Percentiles rank a stretch among this genome's conserved stretches.
These are phyloP conservation scores for Paraleonurus japonicus DNA, from an alignment of 257 asterid species.

Conservation along the genomic window DNA sequence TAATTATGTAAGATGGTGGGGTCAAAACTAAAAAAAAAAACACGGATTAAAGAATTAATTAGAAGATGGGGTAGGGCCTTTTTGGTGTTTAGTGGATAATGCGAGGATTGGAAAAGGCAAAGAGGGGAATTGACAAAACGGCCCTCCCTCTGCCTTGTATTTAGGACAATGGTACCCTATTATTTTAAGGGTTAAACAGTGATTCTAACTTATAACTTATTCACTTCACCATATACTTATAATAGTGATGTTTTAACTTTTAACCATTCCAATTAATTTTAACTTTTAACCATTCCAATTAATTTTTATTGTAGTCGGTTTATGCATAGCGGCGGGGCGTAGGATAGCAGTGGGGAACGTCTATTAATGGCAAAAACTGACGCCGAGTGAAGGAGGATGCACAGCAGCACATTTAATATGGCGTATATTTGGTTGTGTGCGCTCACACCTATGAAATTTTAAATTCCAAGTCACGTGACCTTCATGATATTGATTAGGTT, in stretches of 20 bases:
- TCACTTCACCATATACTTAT: too few species aligned
- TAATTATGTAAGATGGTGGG: conserved; percentile 48
- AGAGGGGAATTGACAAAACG: background rate
- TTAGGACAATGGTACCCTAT: background rate
- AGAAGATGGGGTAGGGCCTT: conserved; percentile 20
- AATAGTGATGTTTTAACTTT: too few species aligned
- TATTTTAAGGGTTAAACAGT: too few species aligned
- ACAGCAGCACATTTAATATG: conserved; percentile 50
- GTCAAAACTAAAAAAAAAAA: conserved; percentile 21
- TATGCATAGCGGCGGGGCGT: conserved; percentile 30
- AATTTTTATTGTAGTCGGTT: too few species aligned
- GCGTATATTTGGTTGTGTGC: conserved; percentile 35
- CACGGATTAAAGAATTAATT: conserved; percentile 11
- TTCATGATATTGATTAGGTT: conserved; percentile 36
- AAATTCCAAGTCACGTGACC: conserved; percentile 54
- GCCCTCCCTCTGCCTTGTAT: conserved; percentile 7
- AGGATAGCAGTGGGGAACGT: conserved; percentile 28
- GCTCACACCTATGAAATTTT: conserved; percentile 19
- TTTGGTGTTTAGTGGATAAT: conserved; percentile 33
- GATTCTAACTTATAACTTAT: too few species aligned
- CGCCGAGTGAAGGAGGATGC: conserved; percentile 50
- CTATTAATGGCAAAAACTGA: conserved; percentile 48
- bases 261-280: too few species aligned
- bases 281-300: too few species aligned
- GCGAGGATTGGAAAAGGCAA: conserved; percentile 24